Conservation (phyloP, 208 protist species). For the Angomonas deanei region DNA sequence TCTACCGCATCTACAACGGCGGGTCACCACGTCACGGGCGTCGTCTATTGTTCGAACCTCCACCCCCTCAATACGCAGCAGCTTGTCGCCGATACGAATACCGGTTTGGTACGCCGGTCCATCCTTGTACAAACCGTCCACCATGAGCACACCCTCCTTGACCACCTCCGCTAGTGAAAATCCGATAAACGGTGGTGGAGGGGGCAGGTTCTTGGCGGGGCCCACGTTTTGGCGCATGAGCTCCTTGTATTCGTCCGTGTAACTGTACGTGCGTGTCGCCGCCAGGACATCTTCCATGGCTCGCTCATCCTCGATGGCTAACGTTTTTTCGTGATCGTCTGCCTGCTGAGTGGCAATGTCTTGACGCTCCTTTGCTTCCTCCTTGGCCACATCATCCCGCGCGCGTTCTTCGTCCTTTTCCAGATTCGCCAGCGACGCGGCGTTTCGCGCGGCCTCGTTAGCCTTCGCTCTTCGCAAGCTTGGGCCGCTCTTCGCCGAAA, state of each 20-base stretch:
- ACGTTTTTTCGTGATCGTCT: not conserved
- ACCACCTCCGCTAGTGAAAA: conserved; percentile 37
- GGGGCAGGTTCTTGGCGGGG: not conserved
- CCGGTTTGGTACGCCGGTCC: conserved; percentile 47
- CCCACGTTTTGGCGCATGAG: conserved; percentile 9
- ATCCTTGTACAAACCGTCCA: conserved; percentile 32
- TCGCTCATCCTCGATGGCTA: conserved; percentile 1
- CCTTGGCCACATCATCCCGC: not conserved
- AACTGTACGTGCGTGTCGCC: conserved; percentile 19
- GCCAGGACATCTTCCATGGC: conserved; percentile 14
- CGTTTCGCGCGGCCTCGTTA: not conserved
- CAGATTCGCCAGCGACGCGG: not conserved
- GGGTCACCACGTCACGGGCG: conserved; percentile 20
- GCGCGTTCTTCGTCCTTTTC: not conserved
- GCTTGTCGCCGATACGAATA: conserved; percentile 40
- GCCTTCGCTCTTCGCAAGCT: not conserved
- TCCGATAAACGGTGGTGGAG: conserved; percentile 41
- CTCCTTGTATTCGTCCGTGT: conserved; percentile 25
- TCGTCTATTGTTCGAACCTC: conserved; percentile 26
- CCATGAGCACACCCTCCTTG: conserved; percentile 14
- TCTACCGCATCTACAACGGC: conserved; percentile 22
- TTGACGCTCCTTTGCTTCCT: not conserved
- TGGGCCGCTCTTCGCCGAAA: not conserved
- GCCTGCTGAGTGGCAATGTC: not conserved
- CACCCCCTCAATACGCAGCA: conserved; percentile 23